Evolutionary conservation across 495 filamentous ascomycete genomes (phyloP), one percentile per base, ranked within the genome.

Genomic region (Margaritispora aquatica): DNA sequence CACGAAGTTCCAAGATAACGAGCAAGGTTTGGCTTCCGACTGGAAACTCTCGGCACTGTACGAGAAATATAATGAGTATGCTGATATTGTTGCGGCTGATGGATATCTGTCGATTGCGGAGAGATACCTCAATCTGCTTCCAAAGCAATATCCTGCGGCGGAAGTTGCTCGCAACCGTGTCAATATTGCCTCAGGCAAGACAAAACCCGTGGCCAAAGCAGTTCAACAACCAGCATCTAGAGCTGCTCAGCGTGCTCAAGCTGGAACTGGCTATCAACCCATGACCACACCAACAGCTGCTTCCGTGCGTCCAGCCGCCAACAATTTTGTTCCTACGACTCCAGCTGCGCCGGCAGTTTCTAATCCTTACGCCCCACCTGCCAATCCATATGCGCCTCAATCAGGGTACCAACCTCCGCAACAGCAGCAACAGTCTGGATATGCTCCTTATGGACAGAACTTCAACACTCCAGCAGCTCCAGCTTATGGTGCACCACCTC

Each of bases 51-150:
- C 81, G 46, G 77, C 84, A 0, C 78, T 99, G 38, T 99, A 99
- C 68, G 88, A 92, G 68, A 96, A 95, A 74, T 99, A 99, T 66
- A 86, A 85, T 21, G 93, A 99, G 75, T 99, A 97, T 72, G 92
- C 94, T 10, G 94, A 97, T 68, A 88, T 99, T 65, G 86, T 94
- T 56, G 90, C 94, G 41, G 84, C 90, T 8, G 90, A 97, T 67
- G 94, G 95, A 20, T 87, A 94, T 41, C 74, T 99, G 36, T 78
- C 85, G 24, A 79, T 92, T 65, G 94, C 94, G 20, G 89, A 95
- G 73, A 89, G 87, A 69, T 99, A 97, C 67, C 82, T 99, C 17
- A 84, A 90, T 64, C 83, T 99, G 59, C 81, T 99, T 26, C 94
- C 94, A 9, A 78, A 78, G 26, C 85, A 87, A 61, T 96, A 93